Conservation (phyloP, 2,329 filamentous ascomycete species). For the Exophiala sp. region DNA sequence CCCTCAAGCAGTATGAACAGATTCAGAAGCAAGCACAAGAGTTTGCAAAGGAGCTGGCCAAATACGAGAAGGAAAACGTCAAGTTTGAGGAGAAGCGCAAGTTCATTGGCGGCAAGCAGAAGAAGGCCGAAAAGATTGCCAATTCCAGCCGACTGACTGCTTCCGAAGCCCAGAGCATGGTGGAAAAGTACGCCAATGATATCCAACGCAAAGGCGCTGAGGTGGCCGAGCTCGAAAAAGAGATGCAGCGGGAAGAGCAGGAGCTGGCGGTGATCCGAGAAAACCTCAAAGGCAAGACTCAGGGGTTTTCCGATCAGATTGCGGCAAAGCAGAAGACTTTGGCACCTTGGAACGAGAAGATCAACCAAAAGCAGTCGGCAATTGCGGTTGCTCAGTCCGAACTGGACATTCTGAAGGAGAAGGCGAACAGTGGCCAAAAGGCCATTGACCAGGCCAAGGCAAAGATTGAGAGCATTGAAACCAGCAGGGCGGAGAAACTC, state of each 20-base stretch:
- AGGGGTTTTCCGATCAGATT: constrained; percentile 88
- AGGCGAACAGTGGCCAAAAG: constrained; percentile 77
- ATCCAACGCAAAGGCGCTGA: constrained; percentile 71
- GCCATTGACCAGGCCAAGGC: constrained; percentile 75
- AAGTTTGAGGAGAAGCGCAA: constrained; percentile 98
- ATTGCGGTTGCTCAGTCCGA: constrained; percentile 95
- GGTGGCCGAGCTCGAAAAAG: constrained; percentile 67
- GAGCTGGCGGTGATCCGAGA: constrained; percentile 80
- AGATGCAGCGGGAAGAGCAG: constrained; percentile 70
- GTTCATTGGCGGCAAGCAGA: constrained; percentile 81
- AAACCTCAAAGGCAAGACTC: constrained; percentile 87
- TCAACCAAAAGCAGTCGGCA: constrained; percentile 89
- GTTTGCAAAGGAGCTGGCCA: constrained; percentile 78
- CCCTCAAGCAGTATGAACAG: constrained; percentile 73
- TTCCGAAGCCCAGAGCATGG: constrained; percentile 68
- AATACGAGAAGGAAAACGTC: constrained; percentile 92
- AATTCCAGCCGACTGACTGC: constrained; percentile 67
- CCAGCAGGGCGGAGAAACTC: constrained; percentile 63
- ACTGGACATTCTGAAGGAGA: constrained; percentile 82
- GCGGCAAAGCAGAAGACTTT: constrained; percentile 85
- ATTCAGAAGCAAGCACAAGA: constrained; percentile 76
- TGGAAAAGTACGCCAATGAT: constrained; percentile 70
- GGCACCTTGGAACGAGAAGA: constrained; percentile 94
- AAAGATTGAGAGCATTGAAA: constrained; percentile 69
- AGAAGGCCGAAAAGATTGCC: constrained; percentile 88